These are phyloP conservation scores for Cyclotella distinguenda DNA, from an alignment of 108 stramenopile genomes.

Conservation along the genomic window DNA sequence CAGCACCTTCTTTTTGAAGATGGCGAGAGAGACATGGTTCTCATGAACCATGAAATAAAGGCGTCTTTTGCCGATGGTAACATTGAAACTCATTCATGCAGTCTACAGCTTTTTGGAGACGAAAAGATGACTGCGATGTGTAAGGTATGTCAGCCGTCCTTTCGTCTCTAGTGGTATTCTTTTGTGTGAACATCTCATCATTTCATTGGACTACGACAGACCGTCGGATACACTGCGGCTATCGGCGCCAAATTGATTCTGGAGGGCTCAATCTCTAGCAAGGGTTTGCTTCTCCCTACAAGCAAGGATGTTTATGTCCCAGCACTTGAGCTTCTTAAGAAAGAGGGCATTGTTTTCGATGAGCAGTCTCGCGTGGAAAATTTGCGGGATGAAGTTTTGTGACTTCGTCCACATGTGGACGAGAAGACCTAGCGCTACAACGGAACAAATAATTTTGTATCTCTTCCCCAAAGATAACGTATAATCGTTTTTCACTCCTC, in stretches of 20 bases:
- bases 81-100: conserved; percentile 51
- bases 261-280: conserved; percentile 33
- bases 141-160: conserved; percentile 21
- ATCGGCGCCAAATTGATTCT: conserved; percentile 61
- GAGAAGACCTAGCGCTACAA: too few species aligned
- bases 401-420: too few species aligned
- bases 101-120: conserved; percentile 61
- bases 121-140: conserved; percentile 69
- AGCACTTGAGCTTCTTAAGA: conserved; percentile 22
- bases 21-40: conserved; percentile 68
- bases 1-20: conserved; percentile 42
- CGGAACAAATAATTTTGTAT: too few species aligned
- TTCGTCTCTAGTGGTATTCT: background rate
- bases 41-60: conserved; percentile 68
- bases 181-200: background rate
- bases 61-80: conserved; percentile 57
- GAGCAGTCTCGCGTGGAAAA: conserved; percentile 20
- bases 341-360: conserved; percentile 23
- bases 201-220: conserved; percentile 1
- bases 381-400: background rate
- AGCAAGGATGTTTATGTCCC: conserved; percentile 29
- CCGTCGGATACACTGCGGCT: conserved; percentile 75
- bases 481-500: too few species aligned
- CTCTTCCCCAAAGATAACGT: too few species aligned
- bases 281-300: conserved; percentile 29